Conservation (phyloP, 2,329 filamentous ascomycete genomes). For the Stachybotrys chartarum region DNA sequence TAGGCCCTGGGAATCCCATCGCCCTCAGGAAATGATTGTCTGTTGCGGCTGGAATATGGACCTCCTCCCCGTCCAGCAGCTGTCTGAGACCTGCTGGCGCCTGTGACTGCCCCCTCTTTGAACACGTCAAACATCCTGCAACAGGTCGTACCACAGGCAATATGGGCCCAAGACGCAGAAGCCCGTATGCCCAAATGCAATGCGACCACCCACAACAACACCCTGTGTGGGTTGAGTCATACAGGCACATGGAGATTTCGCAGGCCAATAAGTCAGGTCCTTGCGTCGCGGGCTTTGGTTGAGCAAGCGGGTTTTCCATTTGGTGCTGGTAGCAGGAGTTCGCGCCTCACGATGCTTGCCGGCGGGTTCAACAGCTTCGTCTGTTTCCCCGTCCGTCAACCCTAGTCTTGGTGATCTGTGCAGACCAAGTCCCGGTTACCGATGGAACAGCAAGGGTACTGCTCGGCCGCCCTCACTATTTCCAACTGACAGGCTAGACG, state of each 20-base stretch:
- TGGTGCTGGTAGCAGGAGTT: background rate
- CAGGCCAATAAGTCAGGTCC: background rate
- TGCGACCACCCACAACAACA: background rate
- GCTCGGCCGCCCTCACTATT: background rate
- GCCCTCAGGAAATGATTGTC: too few relatives aligned
- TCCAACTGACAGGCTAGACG: background rate
- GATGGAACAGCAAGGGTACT: background rate
- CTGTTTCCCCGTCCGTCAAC: too few relatives aligned
- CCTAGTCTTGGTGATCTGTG: background rate
- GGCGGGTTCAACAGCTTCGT: background rate
- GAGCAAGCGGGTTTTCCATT: background rate
- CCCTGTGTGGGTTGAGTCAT: background rate
- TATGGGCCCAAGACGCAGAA: background rate
- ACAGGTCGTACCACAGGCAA: background rate
- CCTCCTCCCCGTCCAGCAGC: too few relatives aligned
- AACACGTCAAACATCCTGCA: conserved; percentile 1
- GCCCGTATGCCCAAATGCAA: background rate
- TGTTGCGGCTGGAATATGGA: too few relatives aligned
- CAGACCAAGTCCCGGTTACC: background rate
- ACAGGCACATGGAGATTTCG: background rate
- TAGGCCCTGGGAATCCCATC: too few relatives aligned
- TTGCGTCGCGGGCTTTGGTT: background rate
- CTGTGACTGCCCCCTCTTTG: background rate
- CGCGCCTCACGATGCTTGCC: background rate
- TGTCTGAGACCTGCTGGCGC: conserved; percentile 1